Conservation (phyloP, 352 stramenopile species). For the Phytophthora colocasiae region DNA sequence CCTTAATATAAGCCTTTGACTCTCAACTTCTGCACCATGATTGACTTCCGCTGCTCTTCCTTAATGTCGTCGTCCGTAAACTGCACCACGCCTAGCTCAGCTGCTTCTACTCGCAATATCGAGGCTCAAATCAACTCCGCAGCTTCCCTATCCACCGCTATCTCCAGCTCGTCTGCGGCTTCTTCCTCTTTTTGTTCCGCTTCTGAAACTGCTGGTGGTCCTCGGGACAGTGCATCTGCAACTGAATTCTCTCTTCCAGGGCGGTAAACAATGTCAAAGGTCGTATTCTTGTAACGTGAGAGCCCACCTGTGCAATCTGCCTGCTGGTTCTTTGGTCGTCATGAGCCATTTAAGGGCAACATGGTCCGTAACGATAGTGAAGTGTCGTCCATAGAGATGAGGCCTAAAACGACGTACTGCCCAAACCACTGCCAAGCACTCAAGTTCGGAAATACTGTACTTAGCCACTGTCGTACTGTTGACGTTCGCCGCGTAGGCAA, state of each 20-base stretch:
- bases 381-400: constrained; percentile 26
- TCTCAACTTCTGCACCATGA: background rate
- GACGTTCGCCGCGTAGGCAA: constrained; percentile 29
- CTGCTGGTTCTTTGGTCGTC: constrained; percentile 7
- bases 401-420: constrained; percentile 12
- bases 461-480: constrained; percentile 24
- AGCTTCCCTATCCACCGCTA: too few relatives aligned
- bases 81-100: background rate
- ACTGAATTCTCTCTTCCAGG: background rate
- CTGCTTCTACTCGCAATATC: too few relatives aligned
- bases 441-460: constrained; percentile 34
- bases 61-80: constrained; percentile 3
- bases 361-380: constrained; percentile 34
- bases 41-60: background rate
- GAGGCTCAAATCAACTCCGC: too few relatives aligned
- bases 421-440: constrained; percentile 29
- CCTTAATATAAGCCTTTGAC: background rate
- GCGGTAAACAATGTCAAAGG: constrained; percentile 20
- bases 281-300: constrained; percentile 32
- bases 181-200: too few relatives aligned
- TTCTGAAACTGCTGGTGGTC: background rate
- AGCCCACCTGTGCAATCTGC: constrained; percentile 22
- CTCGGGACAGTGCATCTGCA: constrained; percentile 29
- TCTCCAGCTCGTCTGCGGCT: too few relatives aligned
- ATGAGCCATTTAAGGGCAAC: constrained; percentile 11